Base-by-base conservation (phyloP, 257 asterid genomes). In the Perilla frutescens region DNA sequence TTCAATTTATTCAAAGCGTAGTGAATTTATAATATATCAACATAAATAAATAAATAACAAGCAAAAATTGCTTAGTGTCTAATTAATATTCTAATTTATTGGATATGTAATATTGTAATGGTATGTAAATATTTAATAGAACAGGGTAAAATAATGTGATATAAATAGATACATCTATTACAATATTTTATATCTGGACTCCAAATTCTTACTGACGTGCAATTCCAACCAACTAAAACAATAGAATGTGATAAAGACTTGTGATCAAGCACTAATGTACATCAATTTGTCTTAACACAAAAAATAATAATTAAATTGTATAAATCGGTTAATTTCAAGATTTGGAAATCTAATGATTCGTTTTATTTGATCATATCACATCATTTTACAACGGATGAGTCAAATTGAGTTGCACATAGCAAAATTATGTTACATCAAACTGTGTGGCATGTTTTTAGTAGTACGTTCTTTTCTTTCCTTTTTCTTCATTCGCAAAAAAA, bases 291-390 rank as follows among this genome's bases (percentile, higher is more conserved):
- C 62, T 62, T 3, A 65, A 29, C 40, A 40, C 67, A 31, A 51
- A 14, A 39, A 68, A 45, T 1, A 55, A 68, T 71, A 51, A 53
- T 37, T 48, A 55, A 63, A 39, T 8, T 7, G 0, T 8, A 62
- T 6, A 7, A 54, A 45, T 1, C 39, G 29, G 37, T 62, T 70
- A 59, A 14, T 69, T 79, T 69, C 32, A 74, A 79, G 80, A 79
- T 79, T 39, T 74, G 66, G 48, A 70, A 51, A 75, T 75, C 83
- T 34, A 20, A 12, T 40, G 62, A 6, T 65, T 75, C 75, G 77
- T 66, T 75, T 58, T 75, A 64, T 64, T 41, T 65, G 75, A 58
- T 70, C 70, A 29, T 29, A 41, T 70, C 65, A 67, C 62, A 62
- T 57, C 31, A 65, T 53, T 72, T 67, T 29, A 58, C 26, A 62